Percentiles rank a stretch among this genome's conserved stretches.
Evolutionary conservation across 2,329 filamentous ascomycete species (phyloP).

Genomic region (Fusarium keratoplasticum): DNA sequence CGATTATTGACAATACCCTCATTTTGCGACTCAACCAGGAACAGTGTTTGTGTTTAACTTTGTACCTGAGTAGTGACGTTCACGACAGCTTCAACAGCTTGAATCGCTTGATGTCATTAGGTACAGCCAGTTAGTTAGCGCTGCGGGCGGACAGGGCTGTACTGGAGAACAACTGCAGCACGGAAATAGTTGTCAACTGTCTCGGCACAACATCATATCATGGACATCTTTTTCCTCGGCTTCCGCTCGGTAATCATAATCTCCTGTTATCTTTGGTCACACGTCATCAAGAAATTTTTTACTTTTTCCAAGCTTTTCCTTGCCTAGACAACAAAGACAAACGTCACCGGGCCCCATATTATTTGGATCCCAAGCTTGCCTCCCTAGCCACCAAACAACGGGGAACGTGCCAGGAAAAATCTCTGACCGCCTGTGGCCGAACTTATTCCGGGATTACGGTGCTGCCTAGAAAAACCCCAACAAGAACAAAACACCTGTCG

Average conservation of each 20-base stretch:
- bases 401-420: conserved; percentile 25
- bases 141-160: background rate
- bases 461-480: conserved; percentile 25
- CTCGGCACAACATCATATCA: background rate
- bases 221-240: background rate
- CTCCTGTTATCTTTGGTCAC: background rate
- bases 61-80: background rate
- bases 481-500: conserved; percentile 3
- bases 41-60: background rate
- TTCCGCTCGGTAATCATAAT: background rate
- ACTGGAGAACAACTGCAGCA: background rate
- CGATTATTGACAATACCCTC: background rate
- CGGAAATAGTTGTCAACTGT: background rate
- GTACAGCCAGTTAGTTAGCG: background rate
- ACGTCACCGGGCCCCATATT: background rate
- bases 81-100: background rate
- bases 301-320: background rate
- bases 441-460: conserved; percentile 28
- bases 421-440: conserved; percentile 25
- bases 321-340: background rate
- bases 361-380: background rate
- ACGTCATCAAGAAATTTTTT: background rate
- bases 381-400: conserved; percentile 26
- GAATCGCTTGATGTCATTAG: background rate
- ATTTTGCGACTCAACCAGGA: background rate